Conservation (phyloP, 2,329 filamentous ascomycete species). For the Chaetomium globosum region DNA sequence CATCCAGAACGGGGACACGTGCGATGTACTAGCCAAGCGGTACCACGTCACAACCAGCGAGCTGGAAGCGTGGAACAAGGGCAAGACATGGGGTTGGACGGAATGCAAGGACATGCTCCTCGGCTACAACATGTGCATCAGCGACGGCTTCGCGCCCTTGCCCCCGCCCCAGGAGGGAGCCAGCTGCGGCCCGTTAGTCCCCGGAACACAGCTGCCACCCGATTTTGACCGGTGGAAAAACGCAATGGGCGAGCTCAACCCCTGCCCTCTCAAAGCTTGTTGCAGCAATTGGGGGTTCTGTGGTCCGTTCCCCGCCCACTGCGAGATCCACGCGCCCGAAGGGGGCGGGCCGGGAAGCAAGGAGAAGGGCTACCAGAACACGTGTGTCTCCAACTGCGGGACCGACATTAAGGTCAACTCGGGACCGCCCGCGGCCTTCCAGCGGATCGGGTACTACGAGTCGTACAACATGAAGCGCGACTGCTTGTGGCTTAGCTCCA, state of each 20-base stretch:
- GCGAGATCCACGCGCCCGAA: conserved; percentile 41
- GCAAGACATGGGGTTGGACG: conserved; percentile 45
- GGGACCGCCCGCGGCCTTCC: neutral
- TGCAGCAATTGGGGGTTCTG: conserved; percentile 44
- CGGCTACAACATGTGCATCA: conserved; percentile 25
- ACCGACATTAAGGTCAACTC: conserved; percentile 40
- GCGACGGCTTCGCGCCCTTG: conserved; percentile 42
- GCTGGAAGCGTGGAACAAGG: conserved; percentile 45
- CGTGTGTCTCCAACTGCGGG: conserved; percentile 48
- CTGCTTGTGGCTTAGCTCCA: conserved; percentile 25
- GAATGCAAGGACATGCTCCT: conserved; percentile 43
- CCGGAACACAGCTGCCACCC: conserved; percentile 34
- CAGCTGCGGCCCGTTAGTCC: conserved; percentile 50
- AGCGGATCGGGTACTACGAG: conserved; percentile 32
- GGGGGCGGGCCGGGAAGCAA: conserved; percentile 42
- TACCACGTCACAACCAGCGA: conserved; percentile 41
- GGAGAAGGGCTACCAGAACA: conserved; percentile 19
- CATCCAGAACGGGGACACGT: conserved; percentile 39
- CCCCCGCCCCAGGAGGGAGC: conserved; percentile 42
- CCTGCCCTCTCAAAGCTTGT: conserved; percentile 35
- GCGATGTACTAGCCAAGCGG: conserved; percentile 37
- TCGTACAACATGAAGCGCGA: conserved; percentile 26
- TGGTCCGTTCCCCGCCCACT: conserved; percentile 39
- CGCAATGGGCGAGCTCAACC: conserved; percentile 31
- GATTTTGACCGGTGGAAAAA: conserved; percentile 28